Conservation (phyloP, 1,139 yeast genomes). For the Chernovozyma sophiae-reginae region DNA sequence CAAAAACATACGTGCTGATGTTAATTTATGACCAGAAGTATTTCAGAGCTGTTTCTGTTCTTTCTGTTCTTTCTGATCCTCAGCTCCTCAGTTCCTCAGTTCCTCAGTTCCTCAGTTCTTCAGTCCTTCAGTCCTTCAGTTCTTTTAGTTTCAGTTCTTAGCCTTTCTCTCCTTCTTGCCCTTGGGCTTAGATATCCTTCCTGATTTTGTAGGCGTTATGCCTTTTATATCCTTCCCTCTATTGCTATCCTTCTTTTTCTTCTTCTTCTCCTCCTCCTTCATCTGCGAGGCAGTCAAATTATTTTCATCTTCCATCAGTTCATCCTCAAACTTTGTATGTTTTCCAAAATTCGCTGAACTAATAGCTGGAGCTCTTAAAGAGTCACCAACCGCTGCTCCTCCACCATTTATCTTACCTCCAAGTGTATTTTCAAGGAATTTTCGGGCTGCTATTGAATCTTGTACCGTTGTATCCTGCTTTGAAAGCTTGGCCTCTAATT, state of each 20-base stretch:
- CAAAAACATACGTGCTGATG: too few species aligned
- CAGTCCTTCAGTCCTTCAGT: too few species aligned
- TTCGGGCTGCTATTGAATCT: conserved; percentile 35
- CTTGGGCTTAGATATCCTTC: conserved; percentile 6
- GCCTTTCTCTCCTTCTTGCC: neutral
- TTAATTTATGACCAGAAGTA: too few species aligned
- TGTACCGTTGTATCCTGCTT: conserved; percentile 16
- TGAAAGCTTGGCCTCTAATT: conserved; percentile 25
- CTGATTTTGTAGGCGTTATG: neutral
- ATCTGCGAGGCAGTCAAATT: too few species aligned
- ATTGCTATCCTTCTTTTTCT: conserved; percentile 5
- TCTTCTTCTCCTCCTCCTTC: conserved; percentile 8
- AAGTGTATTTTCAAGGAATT: conserved; percentile 44
- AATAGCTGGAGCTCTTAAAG: conserved; percentile 48
- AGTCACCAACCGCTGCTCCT: conserved; percentile 24
- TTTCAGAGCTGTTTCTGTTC: too few species aligned
- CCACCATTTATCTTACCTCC: conserved; percentile 31
- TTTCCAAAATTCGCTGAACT: conserved; percentile 56
- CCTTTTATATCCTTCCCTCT: neutral
- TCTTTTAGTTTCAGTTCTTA: too few species aligned
- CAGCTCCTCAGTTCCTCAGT: too few species aligned
- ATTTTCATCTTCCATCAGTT: conserved; percentile 6
- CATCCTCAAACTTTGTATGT: conserved; percentile 51
- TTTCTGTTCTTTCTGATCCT: too few species aligned
- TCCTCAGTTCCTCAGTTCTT: too few species aligned